phyloP scores from a whole-genome alignment of 2,329 filamentous ascomycete genomes.

The Trichoderma asperellum region DNA sequence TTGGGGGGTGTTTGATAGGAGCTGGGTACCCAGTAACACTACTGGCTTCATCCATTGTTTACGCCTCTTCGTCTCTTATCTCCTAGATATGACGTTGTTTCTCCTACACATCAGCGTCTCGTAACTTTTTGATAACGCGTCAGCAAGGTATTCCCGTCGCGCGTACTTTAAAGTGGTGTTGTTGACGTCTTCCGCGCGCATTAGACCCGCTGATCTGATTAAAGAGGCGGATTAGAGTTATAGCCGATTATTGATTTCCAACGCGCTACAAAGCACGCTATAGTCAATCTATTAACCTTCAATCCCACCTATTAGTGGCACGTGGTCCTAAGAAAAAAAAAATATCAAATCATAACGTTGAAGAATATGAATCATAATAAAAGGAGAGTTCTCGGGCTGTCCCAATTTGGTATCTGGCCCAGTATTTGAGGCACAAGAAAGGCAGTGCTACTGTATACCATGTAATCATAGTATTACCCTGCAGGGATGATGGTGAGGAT shows the following conservation, averaged over 20 bases:
- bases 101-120: not conserved
- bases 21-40: not conserved
- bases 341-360: not conserved
- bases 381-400: not conserved
- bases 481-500: not conserved
- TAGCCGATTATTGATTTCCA: constrained; percentile 1
- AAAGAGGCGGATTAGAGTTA: not conserved
- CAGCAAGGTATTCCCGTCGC: not conserved
- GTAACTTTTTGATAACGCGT: not conserved
- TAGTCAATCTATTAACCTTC: not conserved
- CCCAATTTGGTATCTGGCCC: not conserved
- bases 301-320: not conserved
- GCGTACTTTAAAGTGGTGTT: not conserved
- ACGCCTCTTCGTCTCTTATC: not conserved
- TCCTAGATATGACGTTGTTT: not conserved
- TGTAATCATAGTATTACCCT: not conserved
- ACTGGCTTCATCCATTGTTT: not conserved
- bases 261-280: not conserved
- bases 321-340: not conserved
- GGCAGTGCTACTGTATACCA: not conserved
- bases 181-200: not conserved
- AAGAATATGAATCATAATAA: no score
- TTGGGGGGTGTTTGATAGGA: not conserved
- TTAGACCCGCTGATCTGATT: not conserved
- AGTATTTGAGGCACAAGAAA: not conserved